Percentiles rank a stretch among this genome's conserved stretches.
Evolutionary conservation across 2,329 filamentous ascomycete genomes (phyloP).

Genomic region (Arthrobotrys megalospora): DNA sequence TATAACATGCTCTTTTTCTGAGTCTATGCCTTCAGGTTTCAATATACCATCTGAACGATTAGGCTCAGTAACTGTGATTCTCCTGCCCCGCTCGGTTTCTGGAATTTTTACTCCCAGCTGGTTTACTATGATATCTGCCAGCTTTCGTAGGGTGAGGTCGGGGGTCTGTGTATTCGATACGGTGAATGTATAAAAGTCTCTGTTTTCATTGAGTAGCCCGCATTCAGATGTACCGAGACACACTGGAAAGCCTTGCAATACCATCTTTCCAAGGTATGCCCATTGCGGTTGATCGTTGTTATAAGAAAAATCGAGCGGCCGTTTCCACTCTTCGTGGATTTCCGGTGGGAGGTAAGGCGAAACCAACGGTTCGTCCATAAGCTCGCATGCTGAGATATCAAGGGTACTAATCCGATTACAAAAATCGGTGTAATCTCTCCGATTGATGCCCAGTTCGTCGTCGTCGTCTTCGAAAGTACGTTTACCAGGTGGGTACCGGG

Average conservation of each 20-base stretch:
- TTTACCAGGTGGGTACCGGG: neutral
- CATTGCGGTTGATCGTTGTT: neutral
- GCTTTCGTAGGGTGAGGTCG: neutral
- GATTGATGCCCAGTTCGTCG: neutral
- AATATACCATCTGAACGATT: neutral
- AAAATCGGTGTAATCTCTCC: constrained; percentile 9
- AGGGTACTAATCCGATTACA: neutral
- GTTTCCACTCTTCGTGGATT: neutral
- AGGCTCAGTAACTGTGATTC: neutral
- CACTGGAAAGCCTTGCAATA: constrained; percentile 1
- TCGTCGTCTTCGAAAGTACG: neutral
- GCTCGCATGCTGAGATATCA: constrained; percentile 1
- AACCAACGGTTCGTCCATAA: constrained; percentile 26
- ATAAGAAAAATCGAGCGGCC: neutral
- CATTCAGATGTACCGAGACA: neutral
- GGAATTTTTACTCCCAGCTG: neutral
- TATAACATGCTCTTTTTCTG: constrained; percentile 8
- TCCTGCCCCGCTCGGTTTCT: too few relatives aligned
- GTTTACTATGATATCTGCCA: neutral
- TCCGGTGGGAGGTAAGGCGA: constrained; percentile 1
- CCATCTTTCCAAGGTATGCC: constrained; percentile 10
- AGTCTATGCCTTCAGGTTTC: neutral
- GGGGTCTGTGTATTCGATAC: too few relatives aligned
- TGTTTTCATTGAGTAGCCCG: neutral
- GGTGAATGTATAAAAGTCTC: neutral